Evolutionary conservation across 192 early-diverging fungal genomes (phyloP).

Genomic region (Coemansia sp.): DNA sequence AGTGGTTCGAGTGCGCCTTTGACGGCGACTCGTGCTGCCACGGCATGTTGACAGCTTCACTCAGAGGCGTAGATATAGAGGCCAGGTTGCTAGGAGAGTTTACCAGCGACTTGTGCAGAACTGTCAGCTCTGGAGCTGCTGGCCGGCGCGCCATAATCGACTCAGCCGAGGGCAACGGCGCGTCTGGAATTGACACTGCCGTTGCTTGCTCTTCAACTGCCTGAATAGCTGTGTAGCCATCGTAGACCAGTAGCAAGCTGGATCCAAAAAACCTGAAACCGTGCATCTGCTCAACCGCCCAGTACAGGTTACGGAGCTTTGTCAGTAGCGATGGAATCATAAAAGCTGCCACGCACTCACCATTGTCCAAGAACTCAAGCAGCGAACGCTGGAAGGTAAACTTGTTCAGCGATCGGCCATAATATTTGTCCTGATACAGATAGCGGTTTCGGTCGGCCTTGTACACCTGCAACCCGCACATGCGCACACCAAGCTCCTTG

Average conservation of each 20-base stretch:
- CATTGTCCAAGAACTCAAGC: slow-evolving; percentile 83
- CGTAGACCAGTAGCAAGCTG: slow-evolving; percentile 88
- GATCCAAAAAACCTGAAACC: slow-evolving; percentile 90
- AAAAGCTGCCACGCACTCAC: slow-evolving; percentile 64
- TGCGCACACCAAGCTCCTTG: slow-evolving; percentile 85
- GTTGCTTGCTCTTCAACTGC: slow-evolving; percentile 5
- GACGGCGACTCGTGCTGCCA: slow-evolving; percentile 15
- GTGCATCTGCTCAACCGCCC: slow-evolving; percentile 70
- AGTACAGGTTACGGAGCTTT: slow-evolving; percentile 70
- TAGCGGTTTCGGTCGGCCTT: slow-evolving; percentile 69
- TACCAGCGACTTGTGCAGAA: slow-evolving; percentile 1
- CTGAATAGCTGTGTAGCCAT: slow-evolving; percentile 59
- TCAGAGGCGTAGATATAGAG: neutral
- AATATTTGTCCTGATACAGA: slow-evolving; percentile 93
- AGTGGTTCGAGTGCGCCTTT: slow-evolving; percentile 13
- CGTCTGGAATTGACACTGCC: slow-evolving; percentile 11
- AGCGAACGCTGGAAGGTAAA: slow-evolving; percentile 76
- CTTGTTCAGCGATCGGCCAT: slow-evolving; percentile 79
- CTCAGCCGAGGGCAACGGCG: neutral
- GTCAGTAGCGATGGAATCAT: slow-evolving; percentile 80
- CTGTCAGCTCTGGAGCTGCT: slow-evolving; percentile 11
- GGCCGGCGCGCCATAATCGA: slow-evolving; percentile 12
- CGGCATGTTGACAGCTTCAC: neutral
- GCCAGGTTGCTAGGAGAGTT: neutral
- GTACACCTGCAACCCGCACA: slow-evolving; percentile 99